A percentile compares a stretch with the other conserved stretches of the same genome.
phyloP scores from a whole-genome alignment of 192 early-diverging fungal genomes.

The Rhizophagus clarus region DNA sequence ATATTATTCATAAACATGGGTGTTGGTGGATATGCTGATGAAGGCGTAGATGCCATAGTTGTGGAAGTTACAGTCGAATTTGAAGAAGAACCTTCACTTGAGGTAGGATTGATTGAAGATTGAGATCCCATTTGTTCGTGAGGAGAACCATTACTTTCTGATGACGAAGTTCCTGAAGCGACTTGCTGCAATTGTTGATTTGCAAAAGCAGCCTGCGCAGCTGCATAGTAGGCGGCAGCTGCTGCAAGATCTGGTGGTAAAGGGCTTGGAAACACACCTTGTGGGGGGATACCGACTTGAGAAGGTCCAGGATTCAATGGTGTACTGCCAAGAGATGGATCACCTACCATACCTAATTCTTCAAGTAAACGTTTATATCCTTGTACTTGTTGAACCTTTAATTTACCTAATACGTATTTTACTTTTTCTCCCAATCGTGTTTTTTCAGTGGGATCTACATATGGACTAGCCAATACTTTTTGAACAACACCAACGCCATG shows the following conservation, averaged over 20 bases:
- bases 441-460: slow-evolving; percentile 78
- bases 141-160: slow-evolving; percentile 18
- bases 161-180: slow-evolving; percentile 7
- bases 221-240: slow-evolving; percentile 29
- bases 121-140: slow-evolving; percentile 22
- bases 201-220: slow-evolving; percentile 25
- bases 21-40: slow-evolving; percentile 7
- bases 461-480: slow-evolving; percentile 81
- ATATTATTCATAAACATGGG: slow-evolving; percentile 36
- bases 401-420: slow-evolving; percentile 55
- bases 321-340: slow-evolving; percentile 17
- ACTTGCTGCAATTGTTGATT: slow-evolving; percentile 28
- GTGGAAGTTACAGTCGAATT: background rate
- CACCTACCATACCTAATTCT: slow-evolving; percentile 62
- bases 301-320: slow-evolving; percentile 20
- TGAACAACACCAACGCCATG: slow-evolving; percentile 88
- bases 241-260: slow-evolving; percentile 39
- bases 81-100: slow-evolving; percentile 8
- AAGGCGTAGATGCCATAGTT: background rate
- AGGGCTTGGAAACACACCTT: slow-evolving; percentile 18
- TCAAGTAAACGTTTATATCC: slow-evolving; percentile 82
- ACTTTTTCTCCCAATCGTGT: slow-evolving; percentile 75
- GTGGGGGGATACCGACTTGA: slow-evolving; percentile 26
- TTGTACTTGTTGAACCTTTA: slow-evolving; percentile 68
- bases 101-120: background rate